A percentile compares a stretch with the other conserved stretches of the same genome.
Evolutionary conservation across 345 rosid genomes (phyloP).

Genomic region (Acer yangbiense): DNA sequence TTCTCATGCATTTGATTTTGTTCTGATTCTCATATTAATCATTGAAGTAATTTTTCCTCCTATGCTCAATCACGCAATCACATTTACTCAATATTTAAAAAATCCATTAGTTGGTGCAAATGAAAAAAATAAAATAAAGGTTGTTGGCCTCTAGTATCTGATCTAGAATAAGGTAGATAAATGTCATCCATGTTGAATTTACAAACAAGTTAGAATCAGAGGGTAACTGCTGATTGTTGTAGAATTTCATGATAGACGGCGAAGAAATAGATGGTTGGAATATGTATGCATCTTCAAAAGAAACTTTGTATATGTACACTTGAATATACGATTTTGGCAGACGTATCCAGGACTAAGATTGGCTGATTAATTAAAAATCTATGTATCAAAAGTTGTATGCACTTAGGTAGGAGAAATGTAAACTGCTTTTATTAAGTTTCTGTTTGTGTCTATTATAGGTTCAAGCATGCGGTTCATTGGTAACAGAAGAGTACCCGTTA

Average conservation of each 20-base stretch:
- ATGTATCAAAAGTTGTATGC: neutral
- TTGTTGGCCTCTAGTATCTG: neutral
- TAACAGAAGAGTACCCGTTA: slow-evolving; percentile 68
- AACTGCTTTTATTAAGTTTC: neutral
- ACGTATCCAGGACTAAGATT: neutral
- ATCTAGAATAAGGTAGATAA: neutral
- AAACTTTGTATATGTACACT: neutral
- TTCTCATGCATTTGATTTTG: neutral
- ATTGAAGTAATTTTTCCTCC: neutral
- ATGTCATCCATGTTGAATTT: neutral
- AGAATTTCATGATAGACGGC: neutral
- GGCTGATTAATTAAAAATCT: neutral
- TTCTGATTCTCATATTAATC: neutral
- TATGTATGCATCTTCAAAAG: neutral
- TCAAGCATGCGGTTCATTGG: slow-evolving; percentile 63
- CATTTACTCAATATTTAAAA: neutral
- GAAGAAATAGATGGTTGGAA: neutral
- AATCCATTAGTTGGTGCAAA: no score
- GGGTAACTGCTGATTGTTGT: neutral
- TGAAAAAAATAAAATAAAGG: neutral
- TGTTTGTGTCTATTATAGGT: slow-evolving; percentile 39
- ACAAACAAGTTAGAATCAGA: neutral
- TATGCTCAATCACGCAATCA: neutral
- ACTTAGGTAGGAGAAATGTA: neutral
- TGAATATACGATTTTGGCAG: neutral